Evolutionary conservation across 2,329 filamentous ascomycete species (phyloP).

Genomic region (Trichoderma semiorbis): DNA sequence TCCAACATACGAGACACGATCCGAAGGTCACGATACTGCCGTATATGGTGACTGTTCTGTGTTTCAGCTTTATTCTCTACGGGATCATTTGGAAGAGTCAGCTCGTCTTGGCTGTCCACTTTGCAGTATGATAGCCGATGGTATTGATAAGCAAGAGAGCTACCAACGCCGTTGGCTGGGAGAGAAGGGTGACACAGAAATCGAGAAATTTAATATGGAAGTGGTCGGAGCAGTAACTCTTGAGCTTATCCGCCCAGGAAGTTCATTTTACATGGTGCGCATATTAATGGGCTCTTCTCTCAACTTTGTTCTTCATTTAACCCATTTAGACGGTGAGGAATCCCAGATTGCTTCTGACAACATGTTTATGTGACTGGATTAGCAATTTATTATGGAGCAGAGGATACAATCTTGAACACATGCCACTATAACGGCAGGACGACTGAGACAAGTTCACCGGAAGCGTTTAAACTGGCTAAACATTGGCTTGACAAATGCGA

Average conservation of each 20-base stretch:
- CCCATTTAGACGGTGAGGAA: neutral
- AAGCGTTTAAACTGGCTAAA: neutral
- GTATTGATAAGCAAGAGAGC: neutral
- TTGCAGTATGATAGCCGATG: neutral
- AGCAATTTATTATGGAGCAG: neutral
- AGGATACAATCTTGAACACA: neutral
- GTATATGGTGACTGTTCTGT: neutral
- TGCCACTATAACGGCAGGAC: neutral
- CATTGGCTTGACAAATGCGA: neutral
- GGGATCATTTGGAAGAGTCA: neutral
- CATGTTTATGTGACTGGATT: neutral
- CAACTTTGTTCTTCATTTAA: neutral
- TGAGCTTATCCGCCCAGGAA: neutral
- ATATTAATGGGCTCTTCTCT: neutral
- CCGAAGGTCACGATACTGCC: neutral
- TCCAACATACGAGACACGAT: neutral
- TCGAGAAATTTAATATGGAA: neutral
- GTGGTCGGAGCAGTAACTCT: neutral
- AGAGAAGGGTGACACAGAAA: neutral
- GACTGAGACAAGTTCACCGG: neutral
- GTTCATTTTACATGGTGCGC: neutral
- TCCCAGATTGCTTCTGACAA: neutral
- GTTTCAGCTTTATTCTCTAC: neutral
- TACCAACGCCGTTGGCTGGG: neutral
- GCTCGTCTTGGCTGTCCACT: neutral